These are phyloP conservation scores for Sherardia arvensis DNA, from an alignment of 257 asterid species.

Conservation along the genomic window DNA sequence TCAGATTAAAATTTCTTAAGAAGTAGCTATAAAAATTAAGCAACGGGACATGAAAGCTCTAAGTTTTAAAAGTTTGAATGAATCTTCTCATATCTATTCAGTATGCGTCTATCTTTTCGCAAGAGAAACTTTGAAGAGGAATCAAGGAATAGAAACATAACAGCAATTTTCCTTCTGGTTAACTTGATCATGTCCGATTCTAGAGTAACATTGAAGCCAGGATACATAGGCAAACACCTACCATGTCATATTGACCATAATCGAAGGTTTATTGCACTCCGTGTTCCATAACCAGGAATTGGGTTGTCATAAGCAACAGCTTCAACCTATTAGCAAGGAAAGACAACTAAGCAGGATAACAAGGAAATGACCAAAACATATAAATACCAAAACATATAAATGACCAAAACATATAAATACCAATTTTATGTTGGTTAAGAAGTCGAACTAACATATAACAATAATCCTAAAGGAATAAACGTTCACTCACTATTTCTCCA, in stretches of 20 bases:
- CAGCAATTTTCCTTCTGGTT: background rate
- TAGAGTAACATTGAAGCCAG: background rate
- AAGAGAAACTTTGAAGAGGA: background rate
- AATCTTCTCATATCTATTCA: background rate
- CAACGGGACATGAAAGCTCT: background rate
- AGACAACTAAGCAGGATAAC: background rate
- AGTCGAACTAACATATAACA: background rate
- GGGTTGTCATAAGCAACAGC: slow-evolving; percentile 52
- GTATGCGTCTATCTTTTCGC: background rate
- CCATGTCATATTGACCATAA: slow-evolving; percentile 45
- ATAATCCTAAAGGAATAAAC: slow-evolving; percentile 5
- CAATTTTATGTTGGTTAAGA: background rate
- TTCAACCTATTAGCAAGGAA: slow-evolving; percentile 30
- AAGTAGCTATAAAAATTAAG: background rate
- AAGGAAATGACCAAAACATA: background rate
- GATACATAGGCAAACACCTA: slow-evolving; percentile 6
- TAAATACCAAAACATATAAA: background rate
- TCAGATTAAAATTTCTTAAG: background rate
- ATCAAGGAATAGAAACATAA: background rate
- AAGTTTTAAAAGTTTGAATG: background rate
- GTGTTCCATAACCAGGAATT: slow-evolving; percentile 45
- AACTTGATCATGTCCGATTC: background rate
- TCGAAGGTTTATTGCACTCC: slow-evolving; percentile 43
- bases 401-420: background rate
- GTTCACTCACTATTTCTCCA: slow-evolving; percentile 39